Conservation (phyloP, 305 asterid genomes). For the Fraxinus angustifolia region DNA sequence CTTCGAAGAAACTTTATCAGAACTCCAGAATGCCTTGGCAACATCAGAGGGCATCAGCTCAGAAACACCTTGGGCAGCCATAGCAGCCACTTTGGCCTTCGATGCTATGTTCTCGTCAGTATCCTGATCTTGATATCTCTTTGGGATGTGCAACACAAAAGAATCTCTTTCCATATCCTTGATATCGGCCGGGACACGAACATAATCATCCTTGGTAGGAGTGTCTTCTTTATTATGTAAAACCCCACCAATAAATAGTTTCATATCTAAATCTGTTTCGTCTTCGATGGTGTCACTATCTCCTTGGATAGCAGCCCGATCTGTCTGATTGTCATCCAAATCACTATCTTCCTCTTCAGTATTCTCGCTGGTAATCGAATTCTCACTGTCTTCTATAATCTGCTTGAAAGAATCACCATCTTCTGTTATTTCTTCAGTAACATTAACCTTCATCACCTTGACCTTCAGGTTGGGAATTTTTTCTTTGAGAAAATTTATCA, state of each 20-base stretch:
- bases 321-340: constrained; percentile 42
- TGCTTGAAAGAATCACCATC: constrained; percentile 57
- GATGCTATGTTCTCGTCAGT: constrained; percentile 49
- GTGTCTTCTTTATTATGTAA: constrained; percentile 69
- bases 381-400: constrained; percentile 53
- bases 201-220: constrained; percentile 62
- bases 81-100: constrained; percentile 51
- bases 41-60: constrained; percentile 96
- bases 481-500: constrained; percentile 80
- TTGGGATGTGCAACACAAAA: constrained; percentile 75
- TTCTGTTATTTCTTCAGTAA: constrained; percentile 54
- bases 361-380: constrained; percentile 34
- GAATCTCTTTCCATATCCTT: constrained; percentile 72
- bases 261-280: constrained; percentile 58
- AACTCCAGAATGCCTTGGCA: constrained; percentile 78
- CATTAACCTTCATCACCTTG: constrained; percentile 63
- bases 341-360: constrained; percentile 54
- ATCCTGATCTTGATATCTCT: constrained; percentile 46
- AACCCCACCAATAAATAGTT: constrained; percentile 85
- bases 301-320: constrained; percentile 48
- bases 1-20: constrained; percentile 77
- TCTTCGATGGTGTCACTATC: constrained; percentile 48
- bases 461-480: constrained; percentile 86
- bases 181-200: constrained; percentile 80
- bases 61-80: constrained; percentile 67